Evolutionary conservation across 2,329 filamentous ascomycete genomes (phyloP), one percentile per base, ranked within the genome.

Genomic region (Xylariales sp.): DNA sequence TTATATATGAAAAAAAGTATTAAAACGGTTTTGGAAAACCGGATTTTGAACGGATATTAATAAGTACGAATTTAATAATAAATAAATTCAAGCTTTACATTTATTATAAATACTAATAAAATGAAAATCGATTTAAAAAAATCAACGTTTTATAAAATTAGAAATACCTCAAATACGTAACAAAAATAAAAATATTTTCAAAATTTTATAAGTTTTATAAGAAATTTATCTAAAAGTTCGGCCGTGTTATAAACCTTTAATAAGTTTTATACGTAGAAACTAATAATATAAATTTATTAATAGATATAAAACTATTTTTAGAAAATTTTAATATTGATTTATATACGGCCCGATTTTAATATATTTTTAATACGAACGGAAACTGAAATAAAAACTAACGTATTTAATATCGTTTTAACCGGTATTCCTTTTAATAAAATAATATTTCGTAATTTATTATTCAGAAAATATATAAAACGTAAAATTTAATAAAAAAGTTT

Each of bases 191-290:
- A 28, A 7, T 11, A 0, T 41, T 41, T 31, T 21, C 37, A 14
- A 18, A 22, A 9, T 41, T 41, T 22, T 40, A 27, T 41, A 44
- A 41, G 27, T 41, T 37, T 37, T 40, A 40, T 25, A 9, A 14
- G 1, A 24, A 19, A 14, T 41, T 44, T 19, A 41, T 44, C 3
- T 7, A 28, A 5, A 22, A 44, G n/a, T 44, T 18, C 24, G 21
- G 15, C 5, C 28, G 21, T 35, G 40, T 44, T 10, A 18, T n/a
- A 24, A 31, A n/a, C 21, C n/a, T 7, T 37, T 40, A 12, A 40
- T 12, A 9, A 20, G 36, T 2, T 37, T 44, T 16, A 44, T 16
- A 5, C n/a, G 10, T n/a, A 31, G 5, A 1, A 15, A 1, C n/a
- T 4, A 16, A n/a, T 27, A 36, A 3, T 29, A 5, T 19, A 29